These are phyloP conservation scores for Ganoderma boninense DNA, from an alignment of 1,284 basidiomycete genomes.

Conservation along the genomic window DNA sequence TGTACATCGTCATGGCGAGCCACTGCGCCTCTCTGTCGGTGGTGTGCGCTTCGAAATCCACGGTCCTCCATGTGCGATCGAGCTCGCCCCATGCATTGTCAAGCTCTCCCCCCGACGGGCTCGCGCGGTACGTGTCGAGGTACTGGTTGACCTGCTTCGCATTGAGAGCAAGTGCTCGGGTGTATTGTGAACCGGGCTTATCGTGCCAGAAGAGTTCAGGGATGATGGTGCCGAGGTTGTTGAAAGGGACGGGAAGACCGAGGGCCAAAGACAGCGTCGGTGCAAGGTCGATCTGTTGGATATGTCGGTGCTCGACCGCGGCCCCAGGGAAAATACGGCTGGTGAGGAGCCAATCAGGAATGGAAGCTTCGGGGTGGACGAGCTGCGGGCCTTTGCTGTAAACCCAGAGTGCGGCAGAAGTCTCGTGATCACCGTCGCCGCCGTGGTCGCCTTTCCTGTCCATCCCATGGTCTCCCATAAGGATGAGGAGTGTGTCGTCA, in stretches of 20 bases:
- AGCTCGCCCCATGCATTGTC: constrained; percentile 65
- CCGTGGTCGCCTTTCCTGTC: constrained; percentile 95
- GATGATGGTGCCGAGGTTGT: constrained; percentile 91
- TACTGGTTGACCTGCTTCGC: constrained; percentile 83
- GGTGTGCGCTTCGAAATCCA: constrained; percentile 27
- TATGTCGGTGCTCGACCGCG: constrained; percentile 62
- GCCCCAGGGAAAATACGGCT: constrained; percentile 71
- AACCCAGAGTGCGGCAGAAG: constrained; percentile 89
- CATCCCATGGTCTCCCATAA: constrained; percentile 99
- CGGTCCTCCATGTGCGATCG: constrained; percentile 55
- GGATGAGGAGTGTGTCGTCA: constrained; percentile 88
- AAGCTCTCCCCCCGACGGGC: constrained; percentile 77
- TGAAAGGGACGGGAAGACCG: constrained; percentile 94
- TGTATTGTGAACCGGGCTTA: constrained; percentile 36
- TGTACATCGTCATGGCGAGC: constrained; percentile 60
- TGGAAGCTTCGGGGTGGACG: constrained; percentile 39
- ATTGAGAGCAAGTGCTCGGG: constrained; percentile 77
- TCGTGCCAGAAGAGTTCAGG: constrained; percentile 83
- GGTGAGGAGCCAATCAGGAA: constrained; percentile 60
- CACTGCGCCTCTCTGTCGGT: constrained; percentile 43
- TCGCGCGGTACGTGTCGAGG: constrained; percentile 77
- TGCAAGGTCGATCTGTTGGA: constrained; percentile 96
- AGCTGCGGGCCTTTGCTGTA: constrained; percentile 79
- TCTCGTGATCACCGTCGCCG: constrained; percentile 89
- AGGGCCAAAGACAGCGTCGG: constrained; percentile 92